These are phyloP conservation scores for Sindora glabra DNA, from an alignment of 306 rosid species.

Conservation along the genomic window DNA sequence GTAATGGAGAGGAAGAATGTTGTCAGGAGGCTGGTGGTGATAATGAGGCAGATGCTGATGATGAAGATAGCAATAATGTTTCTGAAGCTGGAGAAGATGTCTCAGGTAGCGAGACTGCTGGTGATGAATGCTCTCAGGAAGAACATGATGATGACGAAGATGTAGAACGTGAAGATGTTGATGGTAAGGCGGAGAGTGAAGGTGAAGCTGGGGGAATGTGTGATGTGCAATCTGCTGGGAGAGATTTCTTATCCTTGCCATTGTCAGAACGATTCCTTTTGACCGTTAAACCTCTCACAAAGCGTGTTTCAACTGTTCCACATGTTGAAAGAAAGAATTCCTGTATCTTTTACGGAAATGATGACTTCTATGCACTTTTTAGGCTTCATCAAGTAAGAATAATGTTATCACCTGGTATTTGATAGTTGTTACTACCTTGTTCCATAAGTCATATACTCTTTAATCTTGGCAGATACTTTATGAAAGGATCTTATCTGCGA, in stretches of 20 bases:
- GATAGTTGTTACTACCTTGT: neutral
- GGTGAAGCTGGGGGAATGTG: constrained; percentile 85
- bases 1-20: constrained; percentile 42
- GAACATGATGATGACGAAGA: constrained; percentile 81
- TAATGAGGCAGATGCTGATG: constrained; percentile 84
- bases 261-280: constrained; percentile 65
- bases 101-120: constrained; percentile 89
- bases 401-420: neutral
- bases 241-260: constrained; percentile 56
- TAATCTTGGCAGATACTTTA: constrained; percentile 63
- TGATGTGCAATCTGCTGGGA: constrained; percentile 59
- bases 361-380: constrained; percentile 77
- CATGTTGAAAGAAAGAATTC: constrained; percentile 42
- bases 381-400: constrained; percentile 94
- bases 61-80: constrained; percentile 87
- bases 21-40: constrained; percentile 62
- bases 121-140: constrained; percentile 79
- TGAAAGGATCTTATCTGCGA: constrained; percentile 85
- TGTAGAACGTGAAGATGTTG: constrained; percentile 63
- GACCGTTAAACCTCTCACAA: constrained; percentile 80
- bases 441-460: constrained; percentile 12
- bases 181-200: constrained; percentile 95
- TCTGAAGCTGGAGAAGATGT: constrained; percentile 89
- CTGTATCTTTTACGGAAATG: constrained; percentile 81
- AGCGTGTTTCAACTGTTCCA: constrained; percentile 51